Evolutionary conservation across 805 yeast genomes (phyloP).

Genomic region (Myxozyma vanderwaltii): DNA sequence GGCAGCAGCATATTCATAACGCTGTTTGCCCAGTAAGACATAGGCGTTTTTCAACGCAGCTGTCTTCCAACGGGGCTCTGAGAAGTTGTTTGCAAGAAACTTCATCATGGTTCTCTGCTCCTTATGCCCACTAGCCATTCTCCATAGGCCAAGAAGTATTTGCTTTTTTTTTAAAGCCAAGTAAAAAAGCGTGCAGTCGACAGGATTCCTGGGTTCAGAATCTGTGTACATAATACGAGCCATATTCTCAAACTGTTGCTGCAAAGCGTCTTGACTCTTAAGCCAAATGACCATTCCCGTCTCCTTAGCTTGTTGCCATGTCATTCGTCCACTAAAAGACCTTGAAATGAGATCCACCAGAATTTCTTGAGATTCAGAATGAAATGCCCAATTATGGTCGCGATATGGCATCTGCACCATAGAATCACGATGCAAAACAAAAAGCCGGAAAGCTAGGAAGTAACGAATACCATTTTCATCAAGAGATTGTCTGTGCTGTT

Average conservation of each 20-base stretch:
- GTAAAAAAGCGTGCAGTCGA: slow-evolving; percentile 69
- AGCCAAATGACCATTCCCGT: slow-evolving; percentile 77
- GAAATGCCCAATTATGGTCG: slow-evolving; percentile 85
- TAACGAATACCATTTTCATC: slow-evolving; percentile 73
- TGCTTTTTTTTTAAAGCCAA: slow-evolving; percentile 77
- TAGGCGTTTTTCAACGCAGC: slow-evolving; percentile 94
- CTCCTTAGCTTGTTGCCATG: slow-evolving; percentile 62
- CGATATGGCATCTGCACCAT: slow-evolving; percentile 68
- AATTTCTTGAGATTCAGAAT: slow-evolving; percentile 74
- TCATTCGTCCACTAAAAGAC: slow-evolving; percentile 50
- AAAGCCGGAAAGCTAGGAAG: slow-evolving; percentile 36
- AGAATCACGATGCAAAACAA: slow-evolving; percentile 52
- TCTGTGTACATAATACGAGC: slow-evolving; percentile 73
- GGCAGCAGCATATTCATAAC: slow-evolving; percentile 83
- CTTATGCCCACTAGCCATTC: slow-evolving; percentile 67
- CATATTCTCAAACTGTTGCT: slow-evolving; percentile 60
- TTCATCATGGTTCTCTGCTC: slow-evolving; percentile 82
- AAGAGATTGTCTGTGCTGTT: slow-evolving; percentile 47
- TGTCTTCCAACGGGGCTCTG: slow-evolving; percentile 72
- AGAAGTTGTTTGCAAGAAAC: slow-evolving; percentile 76
- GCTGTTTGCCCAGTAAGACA: slow-evolving; percentile 83
- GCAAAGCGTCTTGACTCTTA: slow-evolving; percentile 47
- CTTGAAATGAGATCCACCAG: slow-evolving; percentile 54
- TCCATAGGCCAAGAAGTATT: slow-evolving; percentile 80
- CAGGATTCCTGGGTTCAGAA: slow-evolving; percentile 66